Evolutionary conservation across 352 stramenopile genomes (phyloP).

Genomic region (Phytopythium oedochilum): DNA sequence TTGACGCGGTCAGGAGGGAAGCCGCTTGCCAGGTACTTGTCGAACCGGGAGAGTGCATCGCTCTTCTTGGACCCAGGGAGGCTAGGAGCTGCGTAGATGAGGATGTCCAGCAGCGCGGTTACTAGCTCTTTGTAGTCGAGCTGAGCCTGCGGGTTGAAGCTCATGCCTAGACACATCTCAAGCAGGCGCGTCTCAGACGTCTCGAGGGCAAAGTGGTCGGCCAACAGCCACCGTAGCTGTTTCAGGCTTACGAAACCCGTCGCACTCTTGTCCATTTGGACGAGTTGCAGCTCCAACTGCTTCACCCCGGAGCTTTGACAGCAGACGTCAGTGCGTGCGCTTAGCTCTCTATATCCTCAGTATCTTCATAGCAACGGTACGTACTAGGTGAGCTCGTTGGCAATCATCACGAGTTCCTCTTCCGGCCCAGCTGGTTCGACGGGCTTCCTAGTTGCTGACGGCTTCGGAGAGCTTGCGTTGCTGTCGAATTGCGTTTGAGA

Average conservation of each 20-base stretch:
- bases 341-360: too few relatives aligned
- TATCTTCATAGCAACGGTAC: too few relatives aligned
- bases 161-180: slow-evolving; percentile 60
- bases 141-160: slow-evolving; percentile 43
- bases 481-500: background rate
- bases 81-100: slow-evolving; percentile 37
- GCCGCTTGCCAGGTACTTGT: slow-evolving; percentile 37
- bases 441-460: background rate
- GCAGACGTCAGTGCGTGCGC: background rate
- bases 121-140: slow-evolving; percentile 50
- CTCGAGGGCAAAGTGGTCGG: slow-evolving; percentile 23
- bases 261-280: slow-evolving; percentile 10
- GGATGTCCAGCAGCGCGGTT: slow-evolving; percentile 44
- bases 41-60: slow-evolving; percentile 15
- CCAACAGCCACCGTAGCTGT: slow-evolving; percentile 38
- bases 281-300: slow-evolving; percentile 33
- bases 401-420: slow-evolving; percentile 39
- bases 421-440: slow-evolving; percentile 18
- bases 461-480: background rate
- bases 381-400: slow-evolving; percentile 47
- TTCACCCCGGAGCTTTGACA: slow-evolving; percentile 30
- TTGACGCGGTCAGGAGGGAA: slow-evolving; percentile 19
- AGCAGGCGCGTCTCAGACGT: slow-evolving; percentile 34
- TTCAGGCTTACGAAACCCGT: slow-evolving; percentile 51
- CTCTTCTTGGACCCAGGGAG: slow-evolving; percentile 14